Conservation (phyloP, 1,139 yeast species). For the Yamadazyma oceani region DNA sequence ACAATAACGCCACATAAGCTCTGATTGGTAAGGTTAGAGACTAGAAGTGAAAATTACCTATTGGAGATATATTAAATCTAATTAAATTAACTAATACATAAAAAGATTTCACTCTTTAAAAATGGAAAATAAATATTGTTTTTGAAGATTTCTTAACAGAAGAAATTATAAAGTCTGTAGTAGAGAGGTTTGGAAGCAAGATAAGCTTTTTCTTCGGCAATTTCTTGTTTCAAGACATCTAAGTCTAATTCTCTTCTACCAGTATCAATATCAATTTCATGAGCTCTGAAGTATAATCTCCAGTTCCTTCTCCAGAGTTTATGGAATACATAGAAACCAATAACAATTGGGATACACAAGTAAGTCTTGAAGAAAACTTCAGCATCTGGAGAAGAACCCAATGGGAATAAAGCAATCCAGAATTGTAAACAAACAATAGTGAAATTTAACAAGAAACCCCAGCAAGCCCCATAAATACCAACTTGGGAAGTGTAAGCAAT, state of each 20-base stretch:
- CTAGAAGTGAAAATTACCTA: too few relatives aligned
- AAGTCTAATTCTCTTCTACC: constrained; percentile 71
- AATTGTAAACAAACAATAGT: constrained; percentile 76
- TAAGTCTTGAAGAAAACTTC: constrained; percentile 58
- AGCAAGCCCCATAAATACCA: constrained; percentile 69
- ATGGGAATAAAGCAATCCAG: constrained; percentile 74
- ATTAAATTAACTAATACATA: constrained; percentile 1
- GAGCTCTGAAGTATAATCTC: constrained; percentile 44
- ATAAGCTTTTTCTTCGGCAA: constrained; percentile 58
- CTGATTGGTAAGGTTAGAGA: too few relatives aligned
- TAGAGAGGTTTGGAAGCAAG: constrained; percentile 53
- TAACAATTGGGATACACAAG: constrained; percentile 61
- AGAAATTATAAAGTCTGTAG: constrained; percentile 50
- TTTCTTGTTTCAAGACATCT: constrained; percentile 64
- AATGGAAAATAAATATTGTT: not conserved
- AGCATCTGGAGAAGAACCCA: constrained; percentile 57
- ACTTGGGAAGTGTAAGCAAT: constrained; percentile 67
- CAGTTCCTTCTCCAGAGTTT: constrained; percentile 57
- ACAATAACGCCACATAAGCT: too few relatives aligned
- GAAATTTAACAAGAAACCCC: constrained; percentile 60
- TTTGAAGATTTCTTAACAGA: constrained; percentile 62
- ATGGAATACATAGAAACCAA: constrained; percentile 58
- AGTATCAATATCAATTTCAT: constrained; percentile 63
- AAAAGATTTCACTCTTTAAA: not conserved
- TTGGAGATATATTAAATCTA: constrained; percentile 3